These are phyloP conservation scores for Rubia tinctorum DNA, from an alignment of 305 asterid species.

Conservation along the genomic window DNA sequence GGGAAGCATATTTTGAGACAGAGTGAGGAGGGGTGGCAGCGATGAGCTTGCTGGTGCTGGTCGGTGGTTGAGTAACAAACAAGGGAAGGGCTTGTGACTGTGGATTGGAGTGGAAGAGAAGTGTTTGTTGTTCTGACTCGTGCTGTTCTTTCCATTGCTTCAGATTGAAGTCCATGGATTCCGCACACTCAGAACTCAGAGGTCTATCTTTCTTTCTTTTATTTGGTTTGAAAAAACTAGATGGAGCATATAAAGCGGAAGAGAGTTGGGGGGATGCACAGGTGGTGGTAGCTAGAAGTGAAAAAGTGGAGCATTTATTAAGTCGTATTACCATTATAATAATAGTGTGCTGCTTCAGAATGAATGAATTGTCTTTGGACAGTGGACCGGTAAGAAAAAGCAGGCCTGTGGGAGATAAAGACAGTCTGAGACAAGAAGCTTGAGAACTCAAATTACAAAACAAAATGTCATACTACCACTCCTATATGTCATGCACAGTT, in stretches of 20 bases:
- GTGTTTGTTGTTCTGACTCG: constrained; percentile 33
- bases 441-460: constrained; percentile 16
- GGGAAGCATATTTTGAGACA: constrained; percentile 32
- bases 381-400: constrained; percentile 13
- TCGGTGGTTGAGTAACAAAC: constrained; percentile 60
- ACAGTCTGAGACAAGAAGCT: constrained; percentile 54
- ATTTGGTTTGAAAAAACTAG: constrained; percentile 20
- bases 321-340: constrained; percentile 13
- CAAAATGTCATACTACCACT: neutral
- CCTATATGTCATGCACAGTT: no score
- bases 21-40: constrained; percentile 39
- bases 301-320: neutral
- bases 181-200: constrained; percentile 7
- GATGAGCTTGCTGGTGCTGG: constrained; percentile 22
- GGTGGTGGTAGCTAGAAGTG: no score
- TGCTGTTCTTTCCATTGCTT: constrained; percentile 66
- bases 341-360: constrained; percentile 8
- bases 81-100: constrained; percentile 42
- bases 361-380: constrained; percentile 18
- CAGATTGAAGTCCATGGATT: constrained; percentile 65
- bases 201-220: neutral
- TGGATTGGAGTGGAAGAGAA: constrained; percentile 30
- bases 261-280: constrained; percentile 12
- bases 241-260: constrained; percentile 21
- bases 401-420: constrained; percentile 34